Conservation (phyloP, 805 yeast genomes). For the Limtongozyma cylindracea region DNA sequence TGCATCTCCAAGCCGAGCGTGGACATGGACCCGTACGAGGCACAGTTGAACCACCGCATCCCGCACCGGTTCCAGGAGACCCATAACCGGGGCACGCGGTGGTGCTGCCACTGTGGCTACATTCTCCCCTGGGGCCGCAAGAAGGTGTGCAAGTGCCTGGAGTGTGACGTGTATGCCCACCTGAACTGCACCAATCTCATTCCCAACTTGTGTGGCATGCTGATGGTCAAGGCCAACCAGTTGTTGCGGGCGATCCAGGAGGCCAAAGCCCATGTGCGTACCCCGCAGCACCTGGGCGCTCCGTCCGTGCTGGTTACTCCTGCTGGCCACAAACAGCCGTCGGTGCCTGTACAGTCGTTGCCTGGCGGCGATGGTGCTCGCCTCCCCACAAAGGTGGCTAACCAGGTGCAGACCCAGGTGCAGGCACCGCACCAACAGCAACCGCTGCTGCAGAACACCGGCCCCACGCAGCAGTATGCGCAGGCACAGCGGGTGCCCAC, state of each 20-base stretch:
- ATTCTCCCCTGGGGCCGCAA: constrained; percentile 87
- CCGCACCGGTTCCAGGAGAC: constrained; percentile 93
- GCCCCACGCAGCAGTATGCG: too few species aligned
- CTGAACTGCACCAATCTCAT: constrained; percentile 80
- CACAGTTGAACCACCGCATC: constrained; percentile 78
- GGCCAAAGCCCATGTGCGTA: constrained; percentile 22
- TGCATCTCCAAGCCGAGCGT: constrained; percentile 59
- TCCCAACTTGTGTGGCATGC: constrained; percentile 97
- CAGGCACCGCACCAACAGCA: too few species aligned
- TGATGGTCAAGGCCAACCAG: constrained; percentile 89
- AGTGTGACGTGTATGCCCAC: constrained; percentile 91
- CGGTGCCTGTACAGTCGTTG: too few species aligned
- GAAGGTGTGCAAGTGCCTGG: constrained; percentile 76
- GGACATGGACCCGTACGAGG: constrained; percentile 39
- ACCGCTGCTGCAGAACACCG: too few species aligned
- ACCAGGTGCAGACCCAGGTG: too few species aligned
- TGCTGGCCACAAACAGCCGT: too few species aligned
- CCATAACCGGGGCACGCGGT: constrained; percentile 83
- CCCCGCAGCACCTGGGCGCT: too few species aligned
- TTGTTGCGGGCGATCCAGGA: constrained; percentile 65
- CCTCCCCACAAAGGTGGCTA: too few species aligned
- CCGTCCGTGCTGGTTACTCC: too few species aligned
- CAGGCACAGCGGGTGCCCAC: too few species aligned
- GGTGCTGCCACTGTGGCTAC: constrained; percentile 99
- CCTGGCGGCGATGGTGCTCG: too few species aligned